Evolutionary conservation across 805 yeast genomes (phyloP), one percentile per base, ranked within the genome.

Genomic region (Candida silvatica): DNA sequence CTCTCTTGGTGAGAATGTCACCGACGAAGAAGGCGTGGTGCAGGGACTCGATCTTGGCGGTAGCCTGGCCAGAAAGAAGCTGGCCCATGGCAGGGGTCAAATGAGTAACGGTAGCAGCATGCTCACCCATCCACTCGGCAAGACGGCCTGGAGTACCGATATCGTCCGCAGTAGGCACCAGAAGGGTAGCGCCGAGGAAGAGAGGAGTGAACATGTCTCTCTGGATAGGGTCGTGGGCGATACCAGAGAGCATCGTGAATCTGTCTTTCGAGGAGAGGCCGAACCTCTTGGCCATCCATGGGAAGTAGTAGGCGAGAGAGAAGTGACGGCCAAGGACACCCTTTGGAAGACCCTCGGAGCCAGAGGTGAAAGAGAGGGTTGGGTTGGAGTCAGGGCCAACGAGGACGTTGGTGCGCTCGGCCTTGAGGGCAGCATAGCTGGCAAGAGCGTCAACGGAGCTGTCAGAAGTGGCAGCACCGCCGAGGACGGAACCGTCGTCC

Each of bases 71-170:
- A 41, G 95, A 81, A 48, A 92, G 67, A 38, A 92, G 66, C 61
- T 92, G 99, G 42, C 99, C 99, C 98, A 94, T 92, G 5, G 98
- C 98, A 4, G 99, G 99, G 1, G 99, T 92, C 61, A 92, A 71
- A 59, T 92, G 99, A 1, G 99, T 92, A 2, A 92, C 97, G 2
- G 96, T 80, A 19, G 97, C 96, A 12, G 83, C 84, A 48, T 87
- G 75, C 38, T 70, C 77, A 23, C 80, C 74, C 95, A 92, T 88
- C 99, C 99, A 92, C 49, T 85, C 92, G 5, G 99, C 98, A 37
- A 92, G 69, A 52, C 82, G 78, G 20, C 98, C 98, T 5, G 99
- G 99, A 3, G 98, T 92, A 32, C 99, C 98, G 49, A 92, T 92
- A 58, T 92, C 99, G 58, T 92, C 97, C 14, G 87, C 78, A 11